These are phyloP conservation scores for Aquilaria agallochum DNA, from an alignment of 441 rosid genomes.

Conservation along the genomic window DNA sequence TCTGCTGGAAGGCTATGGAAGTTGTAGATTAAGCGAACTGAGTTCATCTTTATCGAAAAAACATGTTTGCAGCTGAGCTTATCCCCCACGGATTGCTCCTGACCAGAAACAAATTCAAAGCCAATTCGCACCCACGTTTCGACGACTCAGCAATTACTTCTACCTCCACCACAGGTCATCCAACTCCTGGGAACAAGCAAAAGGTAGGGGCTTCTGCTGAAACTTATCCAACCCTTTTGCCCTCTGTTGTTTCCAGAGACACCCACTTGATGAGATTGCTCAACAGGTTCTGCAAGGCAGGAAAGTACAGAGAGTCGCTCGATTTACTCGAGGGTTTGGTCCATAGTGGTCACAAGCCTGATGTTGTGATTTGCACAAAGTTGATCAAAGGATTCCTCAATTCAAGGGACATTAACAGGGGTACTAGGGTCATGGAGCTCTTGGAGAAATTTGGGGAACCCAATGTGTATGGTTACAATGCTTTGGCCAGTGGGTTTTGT, in stretches of 20 bases:
- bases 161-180: slow-evolving; percentile 13
- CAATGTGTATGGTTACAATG: slow-evolving; percentile 75
- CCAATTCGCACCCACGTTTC: slow-evolving; percentile 28
- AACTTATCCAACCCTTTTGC: slow-evolving; percentile 35
- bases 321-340: slow-evolving; percentile 67
- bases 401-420: slow-evolving; percentile 49
- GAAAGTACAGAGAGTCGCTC: slow-evolving; percentile 65
- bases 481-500: slow-evolving; percentile 69
- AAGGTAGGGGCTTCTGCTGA: slow-evolving; percentile 31
- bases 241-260: slow-evolving; percentile 47
- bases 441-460: slow-evolving; percentile 68
- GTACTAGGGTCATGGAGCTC: slow-evolving; percentile 68
- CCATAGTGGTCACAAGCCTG: slow-evolving; percentile 56
- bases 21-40: too few species aligned
- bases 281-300: slow-evolving; percentile 48
- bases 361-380: slow-evolving; percentile 67
- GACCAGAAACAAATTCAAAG: slow-evolving; percentile 21
- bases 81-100: slow-evolving; percentile 23
- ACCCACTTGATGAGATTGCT: slow-evolving; percentile 51
- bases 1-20: background rate
- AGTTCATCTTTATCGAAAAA: slow-evolving; percentile 10
- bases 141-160: slow-evolving; percentile 18
- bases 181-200: slow-evolving; percentile 19
- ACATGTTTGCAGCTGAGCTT: slow-evolving; percentile 31
- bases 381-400: slow-evolving; percentile 70